Conservation (phyloP, 768 basidiomycete genomes). For the Sporobolomyces phaffii region DNA sequence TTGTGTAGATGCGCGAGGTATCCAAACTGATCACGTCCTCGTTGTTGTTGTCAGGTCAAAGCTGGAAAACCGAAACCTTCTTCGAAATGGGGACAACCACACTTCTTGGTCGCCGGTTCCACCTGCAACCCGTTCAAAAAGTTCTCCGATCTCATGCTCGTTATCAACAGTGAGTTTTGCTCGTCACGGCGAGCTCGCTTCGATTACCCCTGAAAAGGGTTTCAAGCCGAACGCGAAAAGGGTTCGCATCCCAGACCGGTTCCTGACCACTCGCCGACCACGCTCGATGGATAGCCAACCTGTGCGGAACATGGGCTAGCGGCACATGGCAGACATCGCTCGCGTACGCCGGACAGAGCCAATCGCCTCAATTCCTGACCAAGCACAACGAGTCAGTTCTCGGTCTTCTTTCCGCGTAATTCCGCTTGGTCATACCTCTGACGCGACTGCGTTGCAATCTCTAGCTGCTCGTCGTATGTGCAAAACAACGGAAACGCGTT, state of each 20-base stretch:
- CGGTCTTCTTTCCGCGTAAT: background rate
- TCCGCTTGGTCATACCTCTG: background rate
- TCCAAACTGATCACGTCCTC: too few relatives aligned
- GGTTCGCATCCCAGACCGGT: too few relatives aligned
- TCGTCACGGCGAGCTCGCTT: too few relatives aligned
- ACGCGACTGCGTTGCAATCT: background rate
- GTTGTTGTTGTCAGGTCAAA: too few relatives aligned
- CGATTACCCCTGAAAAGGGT: too few relatives aligned
- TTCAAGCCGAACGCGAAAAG: too few relatives aligned
- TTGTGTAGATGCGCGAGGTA: too few relatives aligned
- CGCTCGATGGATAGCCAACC: background rate
- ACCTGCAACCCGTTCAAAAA: constrained; percentile 6
- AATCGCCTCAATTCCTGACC: background rate
- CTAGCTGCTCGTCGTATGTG: background rate
- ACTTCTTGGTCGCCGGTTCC: background rate
- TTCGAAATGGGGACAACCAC: constrained; percentile 10
- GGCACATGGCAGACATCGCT: background rate
- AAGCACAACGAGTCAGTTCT: background rate
- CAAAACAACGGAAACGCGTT: constrained; percentile 6
- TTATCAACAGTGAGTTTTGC: too few relatives aligned
- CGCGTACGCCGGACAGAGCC: constrained; percentile 5
- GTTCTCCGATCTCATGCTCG: constrained; percentile 7
- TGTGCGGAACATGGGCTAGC: constrained; percentile 5
- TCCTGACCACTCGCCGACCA: background rate
- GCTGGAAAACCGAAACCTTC: constrained; percentile 18